Percentiles rank a stretch among this genome's conserved stretches.
phyloP scores from a whole-genome alignment of 495 filamentous ascomycete species.

The Cercophora scortea region DNA sequence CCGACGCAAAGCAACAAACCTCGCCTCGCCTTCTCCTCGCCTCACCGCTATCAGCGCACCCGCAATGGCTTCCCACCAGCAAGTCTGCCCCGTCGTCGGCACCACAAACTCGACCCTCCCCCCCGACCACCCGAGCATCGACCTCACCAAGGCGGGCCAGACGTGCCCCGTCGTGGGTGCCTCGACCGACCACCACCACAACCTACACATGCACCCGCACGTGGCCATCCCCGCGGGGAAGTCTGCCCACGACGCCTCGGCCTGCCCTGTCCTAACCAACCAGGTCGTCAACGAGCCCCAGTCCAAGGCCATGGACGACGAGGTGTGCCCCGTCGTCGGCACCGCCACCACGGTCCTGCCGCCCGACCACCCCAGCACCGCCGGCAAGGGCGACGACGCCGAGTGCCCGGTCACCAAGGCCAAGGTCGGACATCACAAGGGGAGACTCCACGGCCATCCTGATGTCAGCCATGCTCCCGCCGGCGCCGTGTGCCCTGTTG shows the following conservation, averaged over 20 bases:
- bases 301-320: slow-evolving; percentile 38
- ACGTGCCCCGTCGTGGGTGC: slow-evolving; percentile 37
- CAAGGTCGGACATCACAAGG: slow-evolving; percentile 38
- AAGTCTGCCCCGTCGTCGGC: slow-evolving; percentile 33
- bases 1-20: background rate
- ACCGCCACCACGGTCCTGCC: slow-evolving; percentile 39
- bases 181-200: slow-evolving; percentile 36
- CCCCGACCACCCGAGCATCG: slow-evolving; percentile 32
- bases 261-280: slow-evolving; percentile 32
- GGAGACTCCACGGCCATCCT: slow-evolving; percentile 33
- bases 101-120: slow-evolving; percentile 37
- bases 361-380: slow-evolving; percentile 35
- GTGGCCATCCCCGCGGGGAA: slow-evolving; percentile 22
- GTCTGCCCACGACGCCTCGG: slow-evolving; percentile 29
- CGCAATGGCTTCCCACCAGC: slow-evolving; percentile 8
- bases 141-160: slow-evolving; percentile 36
- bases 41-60: background rate
- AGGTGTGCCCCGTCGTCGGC: slow-evolving; percentile 39
- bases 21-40: background rate
- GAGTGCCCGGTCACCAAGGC: slow-evolving; percentile 46
- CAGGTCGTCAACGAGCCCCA: slow-evolving; percentile 33
- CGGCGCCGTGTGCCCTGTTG: slow-evolving; percentile 35
- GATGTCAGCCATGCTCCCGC: slow-evolving; percentile 16
- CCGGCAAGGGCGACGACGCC: slow-evolving; percentile 30
- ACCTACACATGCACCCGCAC: slow-evolving; percentile 35